A percentile compares a stretch with the other conserved stretches of the same genome.
Evolutionary conservation across 345 rosid genomes (phyloP).

Genomic region (Eucalyptus sp.): DNA sequence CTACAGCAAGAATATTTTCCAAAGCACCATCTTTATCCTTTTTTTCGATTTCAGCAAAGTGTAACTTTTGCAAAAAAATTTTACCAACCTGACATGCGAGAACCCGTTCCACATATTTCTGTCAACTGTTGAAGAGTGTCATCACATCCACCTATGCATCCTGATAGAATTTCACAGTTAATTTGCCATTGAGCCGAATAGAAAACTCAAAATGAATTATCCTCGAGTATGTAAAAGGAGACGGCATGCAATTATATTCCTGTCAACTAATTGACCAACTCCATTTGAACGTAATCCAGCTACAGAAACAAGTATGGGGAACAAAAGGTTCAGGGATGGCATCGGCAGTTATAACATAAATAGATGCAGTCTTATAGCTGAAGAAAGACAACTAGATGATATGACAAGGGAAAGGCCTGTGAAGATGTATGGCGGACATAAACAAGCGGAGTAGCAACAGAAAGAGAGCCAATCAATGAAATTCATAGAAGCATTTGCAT

Average conservation of each 20-base stretch:
- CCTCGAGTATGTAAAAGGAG: neutral
- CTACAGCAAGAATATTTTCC: neutral
- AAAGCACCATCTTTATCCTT: neutral
- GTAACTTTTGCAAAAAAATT: neutral
- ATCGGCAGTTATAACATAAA: neutral
- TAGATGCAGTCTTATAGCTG: neutral
- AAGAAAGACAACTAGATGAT: neutral
- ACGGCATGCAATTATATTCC: neutral
- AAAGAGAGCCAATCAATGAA: neutral
- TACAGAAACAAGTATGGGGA: neutral
- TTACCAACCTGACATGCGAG: slow-evolving; percentile 66
- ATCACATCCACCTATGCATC: slow-evolving; percentile 95
- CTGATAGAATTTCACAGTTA: slow-evolving; percentile 12
- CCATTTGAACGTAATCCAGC: neutral
- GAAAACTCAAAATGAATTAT: neutral
- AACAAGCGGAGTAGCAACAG: neutral
- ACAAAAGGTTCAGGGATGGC: neutral
- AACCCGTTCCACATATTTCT: slow-evolving; percentile 93
- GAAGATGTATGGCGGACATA: neutral
- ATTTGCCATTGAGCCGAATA: neutral
- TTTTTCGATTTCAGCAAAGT: neutral
- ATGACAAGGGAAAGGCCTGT: neutral
- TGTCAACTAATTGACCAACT: neutral
- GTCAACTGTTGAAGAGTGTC: slow-evolving; percentile 60
- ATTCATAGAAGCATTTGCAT: neutral